Evolutionary conservation across 1,139 yeast genomes (phyloP), one percentile per base, ranked within the genome.

Genomic region (Suhomyces bokatorum): DNA sequence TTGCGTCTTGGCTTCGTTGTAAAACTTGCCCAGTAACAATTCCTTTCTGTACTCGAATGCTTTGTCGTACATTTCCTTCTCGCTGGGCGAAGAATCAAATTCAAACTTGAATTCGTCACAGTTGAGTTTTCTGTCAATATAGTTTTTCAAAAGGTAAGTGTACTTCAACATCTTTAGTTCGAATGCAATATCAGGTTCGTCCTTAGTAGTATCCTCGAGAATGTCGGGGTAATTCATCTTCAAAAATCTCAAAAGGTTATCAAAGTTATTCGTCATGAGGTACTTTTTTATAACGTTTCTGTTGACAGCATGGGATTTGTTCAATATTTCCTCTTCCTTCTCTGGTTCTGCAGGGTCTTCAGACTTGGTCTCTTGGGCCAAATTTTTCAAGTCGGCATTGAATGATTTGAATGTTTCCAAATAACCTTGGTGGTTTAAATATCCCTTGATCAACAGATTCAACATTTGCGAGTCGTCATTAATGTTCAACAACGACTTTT

Each of bases 341-440:
- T 42, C 39, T 5, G 16, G 15, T 4, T 36, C 38, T 12, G n/a
- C 28, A 6, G 17, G 17, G 15, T 44, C 43, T 2, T 37, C 36
- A 10, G 7, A 14, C 15, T 37, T 34, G 7, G 44, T 46, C 46
- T 64, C 66, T 13, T 56, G 47, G 7, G 58, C 53, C 34, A 81
- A 61, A 49, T 79, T 88, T 22, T 66, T 62, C 13, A 58, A 40
- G 38, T 62, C 66, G 3, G 42, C 37, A 24, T 77, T 66, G 54
- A 89, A 83, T 0, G 88, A 82, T 45, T 75, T 75, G 9, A 85
- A 81, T 0, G 90, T 81, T 38, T 84, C 84, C 43, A 79, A 70
- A 57, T 80, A 83, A 0, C 97, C 97, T 54, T 83, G 81, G 54
- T 87, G 86, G 31, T 80, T 75, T 44, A 90, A 77, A 61, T 88